Percentiles rank a stretch among this genome's conserved stretches.
Evolutionary conservation across 768 basidiomycete species (phyloP).

Genomic region (Kwoniella bestiolae): DNA sequence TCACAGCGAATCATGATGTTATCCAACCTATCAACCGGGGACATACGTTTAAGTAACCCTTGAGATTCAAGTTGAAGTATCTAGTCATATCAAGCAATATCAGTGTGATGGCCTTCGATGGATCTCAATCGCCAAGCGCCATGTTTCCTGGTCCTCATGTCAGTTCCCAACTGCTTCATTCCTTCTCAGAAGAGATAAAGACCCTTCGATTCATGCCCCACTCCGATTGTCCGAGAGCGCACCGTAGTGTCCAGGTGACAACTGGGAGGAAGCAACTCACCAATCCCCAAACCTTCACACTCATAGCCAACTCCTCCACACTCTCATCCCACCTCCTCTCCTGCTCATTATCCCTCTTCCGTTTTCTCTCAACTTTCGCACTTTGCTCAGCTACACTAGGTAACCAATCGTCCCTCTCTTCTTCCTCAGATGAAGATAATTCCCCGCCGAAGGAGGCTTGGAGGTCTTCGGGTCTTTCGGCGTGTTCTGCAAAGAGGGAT

Average conservation of each 20-base stretch:
- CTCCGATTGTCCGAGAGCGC: too few species aligned
- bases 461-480: constrained; percentile 64
- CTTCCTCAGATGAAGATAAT: constrained; percentile 58
- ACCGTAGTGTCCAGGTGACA: neutral
- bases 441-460: constrained; percentile 66
- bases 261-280: constrained; percentile 66
- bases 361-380: constrained; percentile 73
- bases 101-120: neutral
- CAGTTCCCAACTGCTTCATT: too few species aligned
- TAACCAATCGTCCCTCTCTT: constrained; percentile 36
- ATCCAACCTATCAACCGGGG: constrained; percentile 52
- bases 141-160: too few species aligned
- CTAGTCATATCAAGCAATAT: constrained; percentile 33
- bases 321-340: constrained; percentile 92
- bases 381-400: constrained; percentile 66
- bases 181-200: too few species aligned
- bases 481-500: constrained; percentile 61
- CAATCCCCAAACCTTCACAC: constrained; percentile 80
- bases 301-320: constrained; percentile 59
- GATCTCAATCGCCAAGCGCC: neutral
- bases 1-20: constrained; percentile 54
- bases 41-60: constrained; percentile 44
- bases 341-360: constrained; percentile 73
- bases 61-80: constrained; percentile 59
- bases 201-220: too few species aligned